These are phyloP conservation scores for Syzygium jambos DNA, from an alignment of 345 rosid species.

Conservation along the genomic window DNA sequence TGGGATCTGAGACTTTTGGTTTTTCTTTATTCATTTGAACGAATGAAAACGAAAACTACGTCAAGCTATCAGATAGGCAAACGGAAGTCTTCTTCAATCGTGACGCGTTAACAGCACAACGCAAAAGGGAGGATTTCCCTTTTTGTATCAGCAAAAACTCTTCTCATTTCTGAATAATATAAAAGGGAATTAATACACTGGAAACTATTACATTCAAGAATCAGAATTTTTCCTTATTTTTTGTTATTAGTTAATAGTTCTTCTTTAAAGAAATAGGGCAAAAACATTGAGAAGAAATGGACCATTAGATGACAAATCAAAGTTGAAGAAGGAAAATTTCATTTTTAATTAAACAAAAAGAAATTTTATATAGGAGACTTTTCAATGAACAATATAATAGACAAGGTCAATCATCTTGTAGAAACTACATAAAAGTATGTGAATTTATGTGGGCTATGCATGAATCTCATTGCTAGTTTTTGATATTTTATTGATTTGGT, in stretches of 20 bases:
- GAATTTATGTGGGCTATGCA: neutral
- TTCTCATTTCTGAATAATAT: neutral
- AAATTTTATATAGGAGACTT: neutral
- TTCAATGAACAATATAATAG: neutral
- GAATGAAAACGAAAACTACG: neutral
- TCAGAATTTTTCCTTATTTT: neutral
- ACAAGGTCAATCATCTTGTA: neutral
- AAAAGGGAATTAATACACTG: neutral
- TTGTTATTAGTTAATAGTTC: neutral
- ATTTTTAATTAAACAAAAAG: neutral
- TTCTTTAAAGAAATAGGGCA: neutral
- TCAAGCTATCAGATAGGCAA: neutral
- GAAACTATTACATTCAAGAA: neutral
- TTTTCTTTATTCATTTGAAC: neutral
- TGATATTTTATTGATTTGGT: neutral
- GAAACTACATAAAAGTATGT: neutral
- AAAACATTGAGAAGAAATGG: neutral
- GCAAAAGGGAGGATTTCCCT: neutral
- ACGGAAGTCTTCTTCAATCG: neutral
- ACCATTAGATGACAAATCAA: neutral
- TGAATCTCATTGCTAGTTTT: neutral
- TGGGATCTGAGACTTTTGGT: neutral
- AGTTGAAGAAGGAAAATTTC: neutral
- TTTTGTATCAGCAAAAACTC: neutral
- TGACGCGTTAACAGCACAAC: neutral